Conservation (phyloP, 2,329 filamentous ascomycete species). For the Aspergillus fumigatus region DNA sequence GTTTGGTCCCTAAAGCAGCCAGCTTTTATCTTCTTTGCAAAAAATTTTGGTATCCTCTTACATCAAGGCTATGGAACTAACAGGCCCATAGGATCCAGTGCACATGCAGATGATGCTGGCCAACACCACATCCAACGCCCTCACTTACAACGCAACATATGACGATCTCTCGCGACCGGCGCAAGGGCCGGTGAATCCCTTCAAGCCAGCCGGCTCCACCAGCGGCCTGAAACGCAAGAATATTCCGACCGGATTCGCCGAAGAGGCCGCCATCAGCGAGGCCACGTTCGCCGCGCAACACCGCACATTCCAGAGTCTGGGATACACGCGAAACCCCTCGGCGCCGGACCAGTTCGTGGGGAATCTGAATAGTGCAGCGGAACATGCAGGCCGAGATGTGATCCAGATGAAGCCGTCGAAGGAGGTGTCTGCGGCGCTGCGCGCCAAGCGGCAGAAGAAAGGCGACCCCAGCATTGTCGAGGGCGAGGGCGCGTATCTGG, state of each 20-base stretch:
- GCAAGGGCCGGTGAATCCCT: slow-evolving; percentile 70
- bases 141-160: slow-evolving; percentile 58
- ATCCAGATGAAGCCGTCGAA: slow-evolving; percentile 59
- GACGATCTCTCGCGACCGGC: slow-evolving; percentile 64
- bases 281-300: slow-evolving; percentile 85
- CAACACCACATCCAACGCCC: slow-evolving; percentile 47
- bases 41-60: background rate
- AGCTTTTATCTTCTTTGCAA: background rate
- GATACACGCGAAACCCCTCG: slow-evolving; percentile 49
- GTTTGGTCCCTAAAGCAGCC: slow-evolving; percentile 44
- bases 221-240: slow-evolving; percentile 70
- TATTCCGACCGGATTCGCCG: slow-evolving; percentile 76
- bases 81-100: slow-evolving; percentile 43
- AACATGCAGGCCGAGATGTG: slow-evolving; percentile 49
- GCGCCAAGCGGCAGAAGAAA: slow-evolving; percentile 75
- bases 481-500: slow-evolving; percentile 82
- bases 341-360: slow-evolving; percentile 44
- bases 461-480: slow-evolving; percentile 80
- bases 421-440: slow-evolving; percentile 63
- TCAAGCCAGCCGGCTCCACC: slow-evolving; percentile 55
- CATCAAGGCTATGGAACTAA: slow-evolving; percentile 29
- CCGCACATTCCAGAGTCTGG: slow-evolving; percentile 68
- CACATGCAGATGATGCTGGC: slow-evolving; percentile 49
- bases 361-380: slow-evolving; percentile 42
- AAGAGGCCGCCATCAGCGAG: slow-evolving; percentile 86